Conservation (phyloP, 768 basidiomycete species). For the Pilatotrama ljubarskyi region DNA sequence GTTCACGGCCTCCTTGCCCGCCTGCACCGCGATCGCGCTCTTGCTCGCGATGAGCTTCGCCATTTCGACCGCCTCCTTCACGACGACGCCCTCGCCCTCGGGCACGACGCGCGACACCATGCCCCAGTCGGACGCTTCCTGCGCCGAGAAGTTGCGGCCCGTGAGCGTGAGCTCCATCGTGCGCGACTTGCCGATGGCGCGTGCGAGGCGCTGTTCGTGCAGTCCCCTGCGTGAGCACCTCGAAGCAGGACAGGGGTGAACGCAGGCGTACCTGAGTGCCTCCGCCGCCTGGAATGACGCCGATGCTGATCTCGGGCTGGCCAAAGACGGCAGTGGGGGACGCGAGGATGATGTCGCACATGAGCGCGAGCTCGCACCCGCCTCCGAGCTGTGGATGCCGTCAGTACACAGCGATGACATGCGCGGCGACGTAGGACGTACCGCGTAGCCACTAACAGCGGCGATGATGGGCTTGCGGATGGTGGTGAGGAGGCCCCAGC, state of each 20-base stretch:
- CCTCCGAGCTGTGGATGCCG: conserved; percentile 74
- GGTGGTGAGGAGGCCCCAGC: conserved; percentile 73
- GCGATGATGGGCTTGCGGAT: conserved; percentile 94
- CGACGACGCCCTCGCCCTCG: conserved; percentile 75
- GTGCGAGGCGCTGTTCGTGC: conserved; percentile 66
- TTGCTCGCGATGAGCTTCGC: conserved; percentile 80
- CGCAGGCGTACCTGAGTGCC: conserved; percentile 56
- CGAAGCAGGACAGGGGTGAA: background rate
- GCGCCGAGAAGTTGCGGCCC: conserved; percentile 76
- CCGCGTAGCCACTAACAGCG: conserved; percentile 93
- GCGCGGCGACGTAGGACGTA: conserved; percentile 39
- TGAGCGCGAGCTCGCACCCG: conserved; percentile 94
- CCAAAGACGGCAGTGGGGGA: conserved; percentile 91
- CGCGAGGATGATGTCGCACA: conserved; percentile 94
- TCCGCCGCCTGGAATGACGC: conserved; percentile 92
- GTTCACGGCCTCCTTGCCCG: conserved; percentile 93
- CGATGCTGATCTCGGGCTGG: conserved; percentile 95
- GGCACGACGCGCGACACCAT: conserved; percentile 80
- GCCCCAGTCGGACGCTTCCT: conserved; percentile 86
- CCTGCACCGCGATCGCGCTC: conserved; percentile 79
- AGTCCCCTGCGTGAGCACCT: background rate
- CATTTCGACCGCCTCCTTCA: conserved; percentile 82
- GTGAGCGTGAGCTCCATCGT: conserved; percentile 95
- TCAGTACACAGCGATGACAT: background rate
- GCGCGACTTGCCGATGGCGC: conserved; percentile 85